phyloP scores from a whole-genome alignment of 208 protist species.

The Jaenimonas drosophilae region DNA sequence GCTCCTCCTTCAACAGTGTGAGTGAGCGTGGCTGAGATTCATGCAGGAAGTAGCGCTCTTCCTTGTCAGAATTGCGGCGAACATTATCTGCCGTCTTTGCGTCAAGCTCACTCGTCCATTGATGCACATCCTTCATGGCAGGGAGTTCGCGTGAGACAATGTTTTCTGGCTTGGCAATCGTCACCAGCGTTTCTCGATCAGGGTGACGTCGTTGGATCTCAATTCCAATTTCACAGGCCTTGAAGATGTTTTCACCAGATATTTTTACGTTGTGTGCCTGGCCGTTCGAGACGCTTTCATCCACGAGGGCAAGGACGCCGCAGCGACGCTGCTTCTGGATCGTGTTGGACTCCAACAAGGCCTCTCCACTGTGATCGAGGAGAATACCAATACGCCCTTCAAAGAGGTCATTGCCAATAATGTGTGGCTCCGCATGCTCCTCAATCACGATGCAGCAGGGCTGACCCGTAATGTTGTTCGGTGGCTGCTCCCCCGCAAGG shows the following conservation, averaged over 20 bases:
- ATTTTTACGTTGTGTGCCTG: constrained; percentile 2
- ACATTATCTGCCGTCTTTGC: too few species aligned
- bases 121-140: too few species aligned
- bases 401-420: constrained; percentile 52
- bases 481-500: background rate
- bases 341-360: constrained; percentile 55
- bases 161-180: too few species aligned
- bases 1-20: too few species aligned
- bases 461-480: constrained; percentile 8
- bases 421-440: constrained; percentile 49
- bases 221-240: background rate
- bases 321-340: constrained; percentile 65
- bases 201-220: background rate
- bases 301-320: constrained; percentile 62
- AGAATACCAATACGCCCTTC: constrained; percentile 71
- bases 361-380: constrained; percentile 48
- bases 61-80: too few species aligned
- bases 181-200: too few species aligned
- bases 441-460: constrained; percentile 63
- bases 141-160: too few species aligned
- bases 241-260: constrained; percentile 1
- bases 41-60: too few species aligned
- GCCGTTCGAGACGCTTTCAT: constrained; percentile 3
- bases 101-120: too few species aligned
- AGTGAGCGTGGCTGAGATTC: too few species aligned